Evolutionary conservation across 2,329 filamentous ascomycete species (phyloP).

Genomic region (Lecanicillium sp.): DNA sequence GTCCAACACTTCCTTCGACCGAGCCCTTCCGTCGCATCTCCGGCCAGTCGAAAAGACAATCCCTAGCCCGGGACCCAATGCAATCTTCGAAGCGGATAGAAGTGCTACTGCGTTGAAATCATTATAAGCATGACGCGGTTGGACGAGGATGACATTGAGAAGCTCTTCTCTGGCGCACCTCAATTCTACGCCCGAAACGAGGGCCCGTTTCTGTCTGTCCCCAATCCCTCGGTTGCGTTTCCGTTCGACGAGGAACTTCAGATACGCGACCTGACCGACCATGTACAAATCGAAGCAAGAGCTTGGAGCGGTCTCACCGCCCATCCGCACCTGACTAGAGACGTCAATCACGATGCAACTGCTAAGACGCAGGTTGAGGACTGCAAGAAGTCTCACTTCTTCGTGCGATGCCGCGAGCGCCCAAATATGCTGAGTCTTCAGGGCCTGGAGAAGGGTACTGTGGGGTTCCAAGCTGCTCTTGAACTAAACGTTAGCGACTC

Average conservation of each 20-base stretch:
- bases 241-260: constrained; percentile 57
- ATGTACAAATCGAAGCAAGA: constrained; percentile 52
- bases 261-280: constrained; percentile 57
- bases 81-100: not conserved
- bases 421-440: constrained; percentile 68
- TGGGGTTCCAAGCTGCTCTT: constrained; percentile 61
- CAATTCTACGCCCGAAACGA: constrained; percentile 58
- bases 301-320: constrained; percentile 56
- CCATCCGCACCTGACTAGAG: constrained; percentile 52
- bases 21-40: too few species aligned
- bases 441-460: constrained; percentile 61
- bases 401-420: constrained; percentile 49
- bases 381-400: constrained; percentile 47
- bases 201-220: constrained; percentile 50
- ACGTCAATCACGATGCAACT: constrained; percentile 36
- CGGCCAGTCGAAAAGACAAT: not conserved
- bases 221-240: constrained; percentile 56
- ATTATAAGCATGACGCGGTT: constrained; percentile 42
- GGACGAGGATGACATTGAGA: constrained; percentile 52
- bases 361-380: constrained; percentile 32
- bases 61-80: not conserved
- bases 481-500: constrained; percentile 58
- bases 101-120: not conserved
- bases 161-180: constrained; percentile 68
- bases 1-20: too few species aligned